These are phyloP conservation scores for Lipomyces orientalis DNA, from an alignment of 805 yeast species.

Conservation along the genomic window DNA sequence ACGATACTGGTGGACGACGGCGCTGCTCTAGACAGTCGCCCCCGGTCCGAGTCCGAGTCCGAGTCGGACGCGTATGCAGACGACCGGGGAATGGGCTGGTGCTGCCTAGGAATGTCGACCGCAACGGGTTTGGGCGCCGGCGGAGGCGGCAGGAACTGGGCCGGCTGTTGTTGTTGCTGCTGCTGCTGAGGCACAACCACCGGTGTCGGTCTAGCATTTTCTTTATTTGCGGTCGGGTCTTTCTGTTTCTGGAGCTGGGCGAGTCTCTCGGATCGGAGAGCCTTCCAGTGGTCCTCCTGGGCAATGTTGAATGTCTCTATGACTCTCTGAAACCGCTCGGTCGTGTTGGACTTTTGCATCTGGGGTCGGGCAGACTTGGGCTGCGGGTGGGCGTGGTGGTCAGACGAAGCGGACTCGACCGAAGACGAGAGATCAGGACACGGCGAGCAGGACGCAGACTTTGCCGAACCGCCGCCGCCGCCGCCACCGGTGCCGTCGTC, in stretches of 20 bases:
- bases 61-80: neutral
- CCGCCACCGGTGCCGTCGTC: neutral
- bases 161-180: slow-evolving; percentile 4
- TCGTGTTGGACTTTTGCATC: slow-evolving; percentile 17
- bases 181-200: slow-evolving; percentile 12
- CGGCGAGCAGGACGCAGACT: slow-evolving; percentile 7
- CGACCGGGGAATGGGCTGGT: neutral
- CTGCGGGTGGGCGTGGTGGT: neutral
- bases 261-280: slow-evolving; percentile 10
- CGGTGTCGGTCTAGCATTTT: neutral
- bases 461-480: neutral
- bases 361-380: neutral
- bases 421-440: slow-evolving; percentile 23
- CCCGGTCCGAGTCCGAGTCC: slow-evolving; percentile 8
- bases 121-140: neutral
- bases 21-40: slow-evolving; percentile 5
- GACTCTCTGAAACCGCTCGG: slow-evolving; percentile 41
- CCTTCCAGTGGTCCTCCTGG: slow-evolving; percentile 29
- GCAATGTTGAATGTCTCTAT: slow-evolving; percentile 37
- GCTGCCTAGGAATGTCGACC: neutral
- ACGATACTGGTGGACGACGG: slow-evolving; percentile 41
- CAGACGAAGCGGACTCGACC: slow-evolving; percentile 22
- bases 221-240: neutral
- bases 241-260: slow-evolving; percentile 11
- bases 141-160: neutral